phyloP scores from a whole-genome alignment of 2,329 filamentous ascomycete genomes.

The Lithohypha guttulata region DNA sequence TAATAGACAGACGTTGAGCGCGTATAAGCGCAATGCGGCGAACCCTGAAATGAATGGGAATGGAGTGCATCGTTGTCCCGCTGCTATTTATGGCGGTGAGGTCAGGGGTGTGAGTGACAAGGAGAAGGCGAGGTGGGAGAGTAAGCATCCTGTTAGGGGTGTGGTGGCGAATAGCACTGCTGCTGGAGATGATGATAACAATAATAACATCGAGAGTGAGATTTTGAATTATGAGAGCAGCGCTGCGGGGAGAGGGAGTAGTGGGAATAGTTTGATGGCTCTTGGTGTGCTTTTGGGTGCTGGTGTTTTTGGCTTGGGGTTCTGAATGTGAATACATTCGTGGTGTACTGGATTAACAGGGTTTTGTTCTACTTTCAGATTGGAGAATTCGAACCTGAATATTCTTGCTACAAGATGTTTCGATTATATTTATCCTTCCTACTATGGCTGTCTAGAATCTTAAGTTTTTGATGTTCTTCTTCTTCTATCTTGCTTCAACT shows the following conservation, averaged over 20 bases:
- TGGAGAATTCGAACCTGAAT: too few species aligned
- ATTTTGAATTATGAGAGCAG: background rate
- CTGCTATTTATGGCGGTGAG: background rate
- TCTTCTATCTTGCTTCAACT: too few species aligned
- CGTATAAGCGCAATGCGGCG: background rate
- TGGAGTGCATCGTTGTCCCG: background rate
- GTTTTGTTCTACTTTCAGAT: too few species aligned
- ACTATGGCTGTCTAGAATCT: too few species aligned
- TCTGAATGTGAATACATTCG: too few species aligned
- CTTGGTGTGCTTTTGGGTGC: slow-evolving; percentile 3
- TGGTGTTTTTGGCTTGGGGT: background rate
- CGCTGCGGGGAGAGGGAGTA: slow-evolving; percentile 7
- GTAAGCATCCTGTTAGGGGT: background rate
- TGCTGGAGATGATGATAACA: background rate
- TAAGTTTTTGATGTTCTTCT: too few species aligned
- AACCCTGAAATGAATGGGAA: background rate
- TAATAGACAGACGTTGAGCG: background rate
- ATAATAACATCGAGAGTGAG: background rate
- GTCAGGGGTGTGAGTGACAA: background rate
- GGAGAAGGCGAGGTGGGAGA: slow-evolving; percentile 4
- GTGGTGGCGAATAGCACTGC: background rate
- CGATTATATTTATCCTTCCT: too few species aligned
- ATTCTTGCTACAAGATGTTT: too few species aligned
- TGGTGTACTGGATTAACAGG: too few species aligned
- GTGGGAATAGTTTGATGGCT: slow-evolving; percentile 9